Conservation (phyloP, 106 monocot genomes). For the Dendrobium chrysotoxum region DNA sequence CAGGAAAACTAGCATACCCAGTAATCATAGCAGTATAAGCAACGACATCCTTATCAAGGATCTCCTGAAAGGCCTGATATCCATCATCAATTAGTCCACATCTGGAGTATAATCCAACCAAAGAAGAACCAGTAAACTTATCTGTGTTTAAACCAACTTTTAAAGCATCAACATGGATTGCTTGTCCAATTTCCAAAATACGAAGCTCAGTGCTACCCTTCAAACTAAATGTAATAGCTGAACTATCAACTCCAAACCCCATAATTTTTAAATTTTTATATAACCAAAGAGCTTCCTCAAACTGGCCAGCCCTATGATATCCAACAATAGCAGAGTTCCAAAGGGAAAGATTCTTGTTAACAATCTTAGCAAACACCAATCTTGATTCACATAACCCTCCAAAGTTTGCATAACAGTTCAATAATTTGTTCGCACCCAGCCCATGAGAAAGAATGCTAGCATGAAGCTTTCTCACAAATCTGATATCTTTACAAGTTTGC, state of each 20-base stretch:
- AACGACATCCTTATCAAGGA: slow-evolving; percentile 57
- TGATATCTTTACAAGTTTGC: slow-evolving; percentile 26
- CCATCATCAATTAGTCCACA: slow-evolving; percentile 26
- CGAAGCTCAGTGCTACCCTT: slow-evolving; percentile 45
- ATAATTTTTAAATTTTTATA: slow-evolving; percentile 25
- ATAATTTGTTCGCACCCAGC: slow-evolving; percentile 24
- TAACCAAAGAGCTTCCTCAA: slow-evolving; percentile 34
- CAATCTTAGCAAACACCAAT: slow-evolving; percentile 28
- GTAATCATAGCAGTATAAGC: slow-evolving; percentile 58
- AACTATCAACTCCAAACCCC: slow-evolving; percentile 37
- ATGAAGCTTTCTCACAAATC: slow-evolving; percentile 36
- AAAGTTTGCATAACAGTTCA: slow-evolving; percentile 42
- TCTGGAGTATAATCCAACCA: slow-evolving; percentile 45
- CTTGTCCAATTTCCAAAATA: slow-evolving; percentile 21
- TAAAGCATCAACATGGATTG: slow-evolving; percentile 38
- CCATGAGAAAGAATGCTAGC: slow-evolving; percentile 34
- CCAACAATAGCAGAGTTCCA: slow-evolving; percentile 65
- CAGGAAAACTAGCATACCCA: slow-evolving; percentile 38
- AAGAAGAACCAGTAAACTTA: slow-evolving; percentile 51
- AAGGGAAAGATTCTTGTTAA: slow-evolving; percentile 33
- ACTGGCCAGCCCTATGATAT: slow-evolving; percentile 40
- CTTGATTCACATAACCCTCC: slow-evolving; percentile 41
- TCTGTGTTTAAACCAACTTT: slow-evolving; percentile 35
- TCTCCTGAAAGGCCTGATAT: slow-evolving; percentile 43
- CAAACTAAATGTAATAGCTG: slow-evolving; percentile 40